phyloP scores from a whole-genome alignment of 2,329 filamentous ascomycete species.

The Septoria petroselini region DNA sequence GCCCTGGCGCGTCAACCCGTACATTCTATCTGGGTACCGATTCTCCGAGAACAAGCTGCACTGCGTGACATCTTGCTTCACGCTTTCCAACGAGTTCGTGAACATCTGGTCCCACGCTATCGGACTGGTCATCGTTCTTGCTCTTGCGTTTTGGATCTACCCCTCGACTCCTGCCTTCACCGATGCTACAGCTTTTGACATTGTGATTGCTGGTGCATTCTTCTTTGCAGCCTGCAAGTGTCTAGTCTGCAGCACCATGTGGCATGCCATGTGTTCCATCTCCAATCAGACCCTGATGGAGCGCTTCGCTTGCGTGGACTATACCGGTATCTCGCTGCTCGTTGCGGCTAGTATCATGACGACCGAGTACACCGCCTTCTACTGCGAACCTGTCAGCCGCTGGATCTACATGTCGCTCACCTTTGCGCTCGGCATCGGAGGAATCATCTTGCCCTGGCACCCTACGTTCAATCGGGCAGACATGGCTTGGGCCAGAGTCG shows the following conservation, averaged over 20 bases:
- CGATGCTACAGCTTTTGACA: constrained; percentile 79
- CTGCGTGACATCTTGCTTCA: constrained; percentile 73
- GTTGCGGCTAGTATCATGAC: constrained; percentile 97
- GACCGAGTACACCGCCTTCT: constrained; percentile 97
- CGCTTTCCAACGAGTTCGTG: constrained; percentile 85
- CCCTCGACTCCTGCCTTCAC: constrained; percentile 83
- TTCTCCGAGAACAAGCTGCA: constrained; percentile 90
- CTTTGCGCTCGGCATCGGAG: constrained; percentile 74
- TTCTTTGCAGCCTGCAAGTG: constrained; percentile 96
- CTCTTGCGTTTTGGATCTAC: constrained; percentile 94
- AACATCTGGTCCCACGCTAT: constrained; percentile 98
- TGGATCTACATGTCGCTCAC: constrained; percentile 84
- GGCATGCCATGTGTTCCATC: constrained; percentile 99
- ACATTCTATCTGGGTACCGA: constrained; percentile 87
- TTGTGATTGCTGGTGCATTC: constrained; percentile 88
- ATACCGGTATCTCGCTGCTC: constrained; percentile 92
- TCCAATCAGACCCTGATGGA: constrained; percentile 86
- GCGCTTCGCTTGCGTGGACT: constrained; percentile 95
- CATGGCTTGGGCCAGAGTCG: constrained; percentile 88
- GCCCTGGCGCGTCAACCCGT: constrained; percentile 92
- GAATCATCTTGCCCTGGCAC: constrained; percentile 92
- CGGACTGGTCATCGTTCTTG: constrained; percentile 80
- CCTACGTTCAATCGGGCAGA: constrained; percentile 88
- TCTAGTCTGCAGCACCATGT: constrained; percentile 88
- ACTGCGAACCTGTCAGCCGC: constrained; percentile 86